These are phyloP conservation scores for Microdochium nivale DNA, from an alignment of 2,329 filamentous ascomycete species.

Conservation along the genomic window DNA sequence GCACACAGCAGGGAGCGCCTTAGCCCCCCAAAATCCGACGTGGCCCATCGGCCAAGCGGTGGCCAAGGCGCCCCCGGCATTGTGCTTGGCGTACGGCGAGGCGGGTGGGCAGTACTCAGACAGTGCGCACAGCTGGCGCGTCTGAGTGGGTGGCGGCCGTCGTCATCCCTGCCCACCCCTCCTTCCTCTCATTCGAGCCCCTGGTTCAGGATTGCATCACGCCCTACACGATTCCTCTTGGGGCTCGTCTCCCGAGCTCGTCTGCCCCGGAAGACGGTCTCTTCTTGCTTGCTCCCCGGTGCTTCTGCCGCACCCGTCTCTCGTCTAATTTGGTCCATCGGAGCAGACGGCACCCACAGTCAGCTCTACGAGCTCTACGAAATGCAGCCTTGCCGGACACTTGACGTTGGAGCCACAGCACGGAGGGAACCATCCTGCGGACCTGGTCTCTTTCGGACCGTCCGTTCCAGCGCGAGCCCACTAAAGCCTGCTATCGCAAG, in stretches of 20 bases:
- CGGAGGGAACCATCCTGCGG: too few species aligned
- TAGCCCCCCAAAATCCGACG: conserved; percentile 20
- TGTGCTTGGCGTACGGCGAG: not conserved
- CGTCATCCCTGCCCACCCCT: not conserved
- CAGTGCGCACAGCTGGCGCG: not conserved
- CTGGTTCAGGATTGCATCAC: not conserved
- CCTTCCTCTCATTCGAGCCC: not conserved
- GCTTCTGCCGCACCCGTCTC: not conserved
- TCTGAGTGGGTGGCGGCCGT: not conserved
- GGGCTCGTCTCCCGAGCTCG: not conserved
- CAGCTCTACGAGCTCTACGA: too few species aligned
- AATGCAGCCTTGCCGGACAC: too few species aligned
- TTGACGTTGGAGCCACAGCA: too few species aligned
- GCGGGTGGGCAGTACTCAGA: not conserved
- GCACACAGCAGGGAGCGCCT: conserved; percentile 24
- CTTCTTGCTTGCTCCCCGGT: too few species aligned
- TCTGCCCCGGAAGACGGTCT: not conserved
- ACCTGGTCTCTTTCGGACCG: too few species aligned
- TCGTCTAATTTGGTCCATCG: not conserved
- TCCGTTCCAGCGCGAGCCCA: too few species aligned
- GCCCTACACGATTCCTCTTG: not conserved
- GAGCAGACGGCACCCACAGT: too few species aligned
- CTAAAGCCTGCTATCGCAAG: too few species aligned
- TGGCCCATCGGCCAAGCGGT: not conserved
- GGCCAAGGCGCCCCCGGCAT: not conserved